Percentiles rank a stretch among this genome's conserved stretches.
phyloP scores from a whole-genome alignment of 495 filamentous ascomycete species.

The Amniculicola lignicola region DNA sequence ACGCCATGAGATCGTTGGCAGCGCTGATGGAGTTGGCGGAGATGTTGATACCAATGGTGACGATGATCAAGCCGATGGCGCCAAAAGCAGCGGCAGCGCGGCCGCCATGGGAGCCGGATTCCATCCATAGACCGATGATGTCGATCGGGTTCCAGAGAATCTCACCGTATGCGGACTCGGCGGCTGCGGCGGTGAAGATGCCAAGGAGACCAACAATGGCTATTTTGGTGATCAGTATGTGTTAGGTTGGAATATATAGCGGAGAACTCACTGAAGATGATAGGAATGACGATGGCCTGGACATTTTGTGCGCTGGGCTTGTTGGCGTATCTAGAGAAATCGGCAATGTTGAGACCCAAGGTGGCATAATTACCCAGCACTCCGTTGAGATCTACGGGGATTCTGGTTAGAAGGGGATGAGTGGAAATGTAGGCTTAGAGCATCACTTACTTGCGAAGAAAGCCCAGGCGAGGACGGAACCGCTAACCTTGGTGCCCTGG shows the following conservation, averaged over 20 bases:
- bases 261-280: conserved; percentile 21
- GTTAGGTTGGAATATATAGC: not conserved
- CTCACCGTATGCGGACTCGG: conserved; percentile 24
- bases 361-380: conserved; percentile 34
- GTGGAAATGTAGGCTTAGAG: conserved; percentile 4
- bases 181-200: conserved; percentile 31
- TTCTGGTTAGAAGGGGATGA: conserved; percentile 4
- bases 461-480: conserved; percentile 40
- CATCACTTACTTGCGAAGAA: conserved; percentile 25
- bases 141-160: conserved; percentile 33
- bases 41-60: conserved; percentile 49
- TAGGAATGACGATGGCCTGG: conserved; percentile 30
- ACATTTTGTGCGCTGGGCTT: conserved; percentile 25
- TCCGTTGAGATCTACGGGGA: conserved; percentile 23
- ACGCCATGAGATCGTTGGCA: conserved; percentile 61
- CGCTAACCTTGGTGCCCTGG: conserved; percentile 13
- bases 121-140: conserved; percentile 31
- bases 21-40: conserved; percentile 64
- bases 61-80: conserved; percentile 46
- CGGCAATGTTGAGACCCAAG: conserved; percentile 33
- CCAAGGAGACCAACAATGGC: conserved; percentile 32
- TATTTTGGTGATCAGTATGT: conserved; percentile 4
- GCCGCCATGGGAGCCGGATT: conserved; percentile 23
- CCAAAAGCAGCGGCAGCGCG: conserved; percentile 41
- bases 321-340: conserved; percentile 30